A percentile compares a stretch with the other conserved stretches of the same genome.
Evolutionary conservation across 106 monocot species (phyloP).

Genomic region (Allium sativum): DNA sequence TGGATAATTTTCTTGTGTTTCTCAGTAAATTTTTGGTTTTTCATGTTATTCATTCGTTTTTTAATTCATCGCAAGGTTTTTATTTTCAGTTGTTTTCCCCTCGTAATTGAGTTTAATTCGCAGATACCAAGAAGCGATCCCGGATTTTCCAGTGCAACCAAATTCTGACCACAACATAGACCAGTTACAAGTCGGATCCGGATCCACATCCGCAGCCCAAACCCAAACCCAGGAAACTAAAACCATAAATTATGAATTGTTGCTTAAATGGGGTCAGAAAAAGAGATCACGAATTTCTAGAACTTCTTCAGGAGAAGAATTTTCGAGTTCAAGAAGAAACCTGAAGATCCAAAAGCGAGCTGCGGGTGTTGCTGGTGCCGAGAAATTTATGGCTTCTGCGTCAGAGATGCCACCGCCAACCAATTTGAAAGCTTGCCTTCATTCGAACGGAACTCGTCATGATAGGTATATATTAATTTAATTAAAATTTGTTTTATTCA

Average conservation of each 20-base stretch:
- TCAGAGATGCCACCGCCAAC: not conserved
- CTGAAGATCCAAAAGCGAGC: not conserved
- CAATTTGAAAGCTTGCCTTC: not conserved
- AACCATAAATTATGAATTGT: not conserved
- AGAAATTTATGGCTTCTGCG: not conserved
- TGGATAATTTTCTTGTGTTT: too few species aligned
- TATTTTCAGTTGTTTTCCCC: too few species aligned
- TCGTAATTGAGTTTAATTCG: too few species aligned
- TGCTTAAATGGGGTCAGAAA: slow-evolving; percentile 2
- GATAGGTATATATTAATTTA: not conserved
- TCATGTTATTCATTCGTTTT: too few species aligned
- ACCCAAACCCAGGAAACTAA: not conserved
- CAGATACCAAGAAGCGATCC: not conserved
- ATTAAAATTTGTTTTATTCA: not conserved
- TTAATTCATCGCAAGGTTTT: too few species aligned
- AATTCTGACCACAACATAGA: not conserved
- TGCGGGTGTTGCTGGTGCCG: not conserved
- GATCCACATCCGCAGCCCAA: slow-evolving; percentile 2
- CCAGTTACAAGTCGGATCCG: not conserved
- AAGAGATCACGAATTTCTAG: slow-evolving; percentile 1
- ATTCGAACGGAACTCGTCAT: not conserved
- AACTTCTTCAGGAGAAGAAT: not conserved
- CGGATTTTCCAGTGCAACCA: too few species aligned
- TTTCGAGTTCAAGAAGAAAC: not conserved
- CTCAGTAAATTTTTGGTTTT: too few species aligned